Evolutionary conservation across 2,329 filamentous ascomycete species (phyloP).

Genomic region (Xylaria polymorpha): DNA sequence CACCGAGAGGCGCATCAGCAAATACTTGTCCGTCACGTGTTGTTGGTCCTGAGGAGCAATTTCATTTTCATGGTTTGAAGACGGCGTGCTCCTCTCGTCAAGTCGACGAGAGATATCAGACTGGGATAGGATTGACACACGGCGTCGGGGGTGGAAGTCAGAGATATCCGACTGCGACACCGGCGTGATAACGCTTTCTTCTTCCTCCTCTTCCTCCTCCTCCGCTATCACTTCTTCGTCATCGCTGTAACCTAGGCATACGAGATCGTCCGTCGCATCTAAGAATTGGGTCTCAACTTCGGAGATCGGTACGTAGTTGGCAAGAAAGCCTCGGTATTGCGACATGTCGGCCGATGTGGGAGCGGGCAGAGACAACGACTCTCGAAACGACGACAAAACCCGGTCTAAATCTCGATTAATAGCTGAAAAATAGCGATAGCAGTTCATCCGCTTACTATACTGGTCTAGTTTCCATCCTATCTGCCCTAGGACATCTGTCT

Average conservation of each 20-base stretch:
- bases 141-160: constrained; percentile 22
- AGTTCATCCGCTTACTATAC: constrained; percentile 65
- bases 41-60: constrained; percentile 9
- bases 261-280: constrained; percentile 64
- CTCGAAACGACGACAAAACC: constrained; percentile 68
- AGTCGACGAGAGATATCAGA: constrained; percentile 33
- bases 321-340: constrained; percentile 65
- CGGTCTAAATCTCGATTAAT: constrained; percentile 57
- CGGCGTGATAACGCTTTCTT: constrained; percentile 40
- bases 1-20: constrained; percentile 52
- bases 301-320: constrained; percentile 64
- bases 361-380: constrained; percentile 60
- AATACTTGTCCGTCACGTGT: constrained; percentile 12
- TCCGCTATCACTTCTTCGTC: constrained; percentile 41
- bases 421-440: neutral
- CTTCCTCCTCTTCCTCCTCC: constrained; percentile 41
- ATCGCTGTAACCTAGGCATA: constrained; percentile 54
- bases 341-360: constrained; percentile 64
- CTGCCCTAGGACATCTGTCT: constrained; percentile 69
- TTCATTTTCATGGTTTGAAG: constrained; percentile 11
- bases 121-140: constrained; percentile 31
- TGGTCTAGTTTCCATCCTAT: constrained; percentile 74
- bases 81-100: constrained; percentile 30
- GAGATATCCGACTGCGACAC: constrained; percentile 36
- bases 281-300: constrained; percentile 71